Base-by-base conservation (phyloP, 495 filamentous ascomycete genomes). In the Xylaria castorea region DNA sequence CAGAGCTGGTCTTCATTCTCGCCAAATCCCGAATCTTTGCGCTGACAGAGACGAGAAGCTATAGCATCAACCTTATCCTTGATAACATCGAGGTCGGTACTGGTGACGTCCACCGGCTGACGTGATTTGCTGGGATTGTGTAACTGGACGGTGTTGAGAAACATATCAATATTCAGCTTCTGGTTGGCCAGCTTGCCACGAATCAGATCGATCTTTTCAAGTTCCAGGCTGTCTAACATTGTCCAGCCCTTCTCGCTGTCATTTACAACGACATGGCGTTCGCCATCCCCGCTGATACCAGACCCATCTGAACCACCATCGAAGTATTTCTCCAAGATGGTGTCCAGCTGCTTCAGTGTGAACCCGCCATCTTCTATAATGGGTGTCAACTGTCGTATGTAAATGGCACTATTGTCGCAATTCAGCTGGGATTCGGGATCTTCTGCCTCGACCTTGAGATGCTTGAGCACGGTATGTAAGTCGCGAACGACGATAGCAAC, bases 21-120 rank as follows among this genome's bases (percentile, higher is more conserved):
- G 16, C 75, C 80, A 40, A 83, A 69, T n/a, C 83, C 78, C 22
- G 78, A 80, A 22, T 80, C 81, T 50, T 79, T 81, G 22, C 79
- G 71, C 22, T 78, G 79, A 34, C 83, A 83, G 40, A 89, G 75
- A 14, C 82, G 79, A 22, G 81, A 80, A 7, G 87, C 86, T 68
- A 88, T 84, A 27, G 71, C 78, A 72, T 89, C 86, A 25, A 89
- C 83, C 75, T 87, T 86, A 74, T 84, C 81, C 74, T 83, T 84
- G 74, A 87, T 84, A 34, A 64, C 73, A 9, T 85, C 82, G 38
- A 83, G 77, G 51, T 79, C 73, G 32, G 77, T 68, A 30, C 67
- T 74, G 68, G 63, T 81, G 65, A 55, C 76, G 38, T 74, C 76
- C 40, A 75, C 71, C 53, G 71, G 71, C n/a, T 70, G 75, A 36